Percentiles rank a stretch among this genome's conserved stretches.
phyloP scores from a whole-genome alignment of 2,329 filamentous ascomycete genomes.

The Pseudogymnoascus pannorum region DNA sequence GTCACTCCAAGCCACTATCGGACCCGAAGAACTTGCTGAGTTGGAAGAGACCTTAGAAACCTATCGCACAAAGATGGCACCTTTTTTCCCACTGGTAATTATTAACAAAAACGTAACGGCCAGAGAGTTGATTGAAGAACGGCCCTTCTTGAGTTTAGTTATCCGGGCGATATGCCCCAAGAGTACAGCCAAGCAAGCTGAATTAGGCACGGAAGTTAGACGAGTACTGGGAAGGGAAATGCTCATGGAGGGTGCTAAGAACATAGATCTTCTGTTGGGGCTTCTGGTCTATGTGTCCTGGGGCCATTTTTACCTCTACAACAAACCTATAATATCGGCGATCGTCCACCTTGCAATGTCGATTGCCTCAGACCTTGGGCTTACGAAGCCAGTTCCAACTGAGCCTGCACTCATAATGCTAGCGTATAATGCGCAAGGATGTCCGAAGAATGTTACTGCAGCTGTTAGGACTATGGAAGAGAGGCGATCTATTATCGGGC shows the following conservation, averaged over 20 bases:
- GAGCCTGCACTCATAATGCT: slow-evolving; percentile 10
- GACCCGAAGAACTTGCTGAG: neutral
- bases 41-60: slow-evolving; percentile 10
- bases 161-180: slow-evolving; percentile 1
- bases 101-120: slow-evolving; percentile 1
- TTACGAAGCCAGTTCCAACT: slow-evolving; percentile 16
- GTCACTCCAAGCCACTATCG: neutral
- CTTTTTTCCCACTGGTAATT: slow-evolving; percentile 12
- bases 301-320: slow-evolving; percentile 2
- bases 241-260: neutral
- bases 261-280: neutral
- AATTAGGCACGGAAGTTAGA: neutral
- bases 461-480: slow-evolving; percentile 14
- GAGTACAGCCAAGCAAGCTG: neutral
- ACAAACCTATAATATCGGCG: slow-evolving; percentile 2
- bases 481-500: slow-evolving; percentile 9
- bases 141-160: slow-evolving; percentile 9
- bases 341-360: slow-evolving; percentile 15
- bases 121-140: slow-evolving; percentile 4
- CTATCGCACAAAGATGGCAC: slow-evolving; percentile 12
- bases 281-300: neutral
- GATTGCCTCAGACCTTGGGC: slow-evolving; percentile 15
- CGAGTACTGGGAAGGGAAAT: slow-evolving; percentile 1
- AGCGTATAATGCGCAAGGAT: neutral
- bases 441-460: neutral